These are phyloP conservation scores for Neonectria neomacrospora DNA, from an alignment of 2,329 filamentous ascomycete genomes.

Conservation along the genomic window DNA sequence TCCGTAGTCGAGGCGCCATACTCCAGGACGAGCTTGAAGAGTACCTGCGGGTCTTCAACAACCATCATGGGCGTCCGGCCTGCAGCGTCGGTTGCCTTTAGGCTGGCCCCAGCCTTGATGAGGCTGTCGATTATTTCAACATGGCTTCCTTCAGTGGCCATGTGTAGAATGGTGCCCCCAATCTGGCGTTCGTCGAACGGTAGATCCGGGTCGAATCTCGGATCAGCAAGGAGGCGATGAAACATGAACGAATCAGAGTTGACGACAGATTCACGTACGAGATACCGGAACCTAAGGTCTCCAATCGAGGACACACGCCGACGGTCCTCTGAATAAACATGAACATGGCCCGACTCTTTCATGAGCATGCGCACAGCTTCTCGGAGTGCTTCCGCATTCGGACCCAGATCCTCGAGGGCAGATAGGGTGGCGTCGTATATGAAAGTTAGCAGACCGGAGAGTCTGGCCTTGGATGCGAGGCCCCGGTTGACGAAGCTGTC, in stretches of 20 bases:
- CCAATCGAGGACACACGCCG: constrained; percentile 25
- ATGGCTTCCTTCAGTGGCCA: constrained; percentile 43
- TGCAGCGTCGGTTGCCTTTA: constrained; percentile 42
- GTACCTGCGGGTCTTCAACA: constrained; percentile 40
- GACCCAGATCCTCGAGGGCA: neutral
- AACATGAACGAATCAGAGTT: constrained; percentile 40
- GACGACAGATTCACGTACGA: constrained; percentile 43
- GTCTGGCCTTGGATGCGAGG: constrained; percentile 22
- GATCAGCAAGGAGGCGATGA: constrained; percentile 44
- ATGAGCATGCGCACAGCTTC: constrained; percentile 30
- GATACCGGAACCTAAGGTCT: constrained; percentile 35
- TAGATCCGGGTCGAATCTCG: constrained; percentile 47
- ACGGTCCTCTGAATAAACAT: constrained; percentile 21
- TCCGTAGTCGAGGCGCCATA: constrained; percentile 45
- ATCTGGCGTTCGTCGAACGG: constrained; percentile 20
- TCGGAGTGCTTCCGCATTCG: constrained; percentile 28
- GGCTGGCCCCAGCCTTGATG: constrained; percentile 41
- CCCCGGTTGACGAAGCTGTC: constrained; percentile 26
- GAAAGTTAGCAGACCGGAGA: constrained; percentile 39
- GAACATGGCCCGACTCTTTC: constrained; percentile 25
- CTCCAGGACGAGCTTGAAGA: constrained; percentile 43
- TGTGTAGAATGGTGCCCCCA: constrained; percentile 47
- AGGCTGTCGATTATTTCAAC: constrained; percentile 45
- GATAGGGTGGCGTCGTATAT: constrained; percentile 41
- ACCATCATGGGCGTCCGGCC: constrained; percentile 52